phyloP scores from a whole-genome alignment of 441 rosid genomes.

The Adansonia rubrostipa region DNA sequence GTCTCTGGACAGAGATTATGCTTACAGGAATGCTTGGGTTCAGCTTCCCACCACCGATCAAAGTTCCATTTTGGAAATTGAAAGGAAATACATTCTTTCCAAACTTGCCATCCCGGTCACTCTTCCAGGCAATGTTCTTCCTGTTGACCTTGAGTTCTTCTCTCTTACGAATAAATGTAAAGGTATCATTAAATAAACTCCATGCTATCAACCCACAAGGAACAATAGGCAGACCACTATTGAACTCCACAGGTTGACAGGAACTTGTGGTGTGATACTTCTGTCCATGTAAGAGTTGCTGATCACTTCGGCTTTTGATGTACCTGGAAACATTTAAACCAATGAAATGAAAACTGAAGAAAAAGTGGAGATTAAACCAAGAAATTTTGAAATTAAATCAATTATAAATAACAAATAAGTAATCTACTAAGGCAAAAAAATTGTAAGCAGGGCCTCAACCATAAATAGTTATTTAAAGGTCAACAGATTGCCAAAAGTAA shows the following conservation, averaged over 20 bases:
- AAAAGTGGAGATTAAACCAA: slow-evolving; percentile 19
- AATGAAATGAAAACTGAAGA: slow-evolving; percentile 1
- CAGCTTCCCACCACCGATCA: slow-evolving; percentile 77
- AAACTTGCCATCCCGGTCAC: slow-evolving; percentile 82
- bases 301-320: slow-evolving; percentile 87
- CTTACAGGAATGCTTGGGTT: slow-evolving; percentile 73
- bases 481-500: background rate
- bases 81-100: slow-evolving; percentile 81
- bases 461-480: background rate
- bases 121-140: slow-evolving; percentile 79
- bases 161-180: slow-evolving; percentile 51
- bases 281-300: slow-evolving; percentile 67
- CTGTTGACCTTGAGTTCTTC: slow-evolving; percentile 51
- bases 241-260: slow-evolving; percentile 72
- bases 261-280: slow-evolving; percentile 57
- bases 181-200: slow-evolving; percentile 94
- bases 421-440: background rate
- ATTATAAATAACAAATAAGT: background rate
- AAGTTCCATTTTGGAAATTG: slow-evolving; percentile 82
- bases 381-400: background rate
- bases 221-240: slow-evolving; percentile 66
- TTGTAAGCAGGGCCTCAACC: background rate
- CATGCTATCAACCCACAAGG: slow-evolving; percentile 92
- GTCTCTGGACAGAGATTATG: background rate
- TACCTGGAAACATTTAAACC: slow-evolving; percentile 52